phyloP scores from a whole-genome alignment of 208 protist genomes.

The Kentomonas sorsogonicus region DNA sequence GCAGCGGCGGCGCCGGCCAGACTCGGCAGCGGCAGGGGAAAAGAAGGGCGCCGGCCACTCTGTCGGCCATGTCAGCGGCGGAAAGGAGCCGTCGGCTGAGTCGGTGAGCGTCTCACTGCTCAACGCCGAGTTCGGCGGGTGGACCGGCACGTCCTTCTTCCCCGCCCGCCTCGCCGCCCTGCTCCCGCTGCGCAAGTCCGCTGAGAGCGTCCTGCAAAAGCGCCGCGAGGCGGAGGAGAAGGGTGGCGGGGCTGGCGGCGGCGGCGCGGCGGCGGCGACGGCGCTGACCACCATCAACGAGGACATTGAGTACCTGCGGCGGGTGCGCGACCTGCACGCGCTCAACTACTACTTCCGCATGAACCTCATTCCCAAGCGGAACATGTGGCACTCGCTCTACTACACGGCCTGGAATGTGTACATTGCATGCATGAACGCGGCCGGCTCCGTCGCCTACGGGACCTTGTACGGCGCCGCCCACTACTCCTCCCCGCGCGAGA shows the following conservation, averaged over 20 bases:
- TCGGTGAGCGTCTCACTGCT: too few relatives aligned
- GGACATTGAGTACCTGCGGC: slow-evolving; percentile 68
- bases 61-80: too few relatives aligned
- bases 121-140: too few relatives aligned
- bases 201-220: too few relatives aligned
- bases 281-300: slow-evolving; percentile 30
- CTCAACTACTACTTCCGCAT: slow-evolving; percentile 81
- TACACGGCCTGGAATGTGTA: slow-evolving; percentile 58
- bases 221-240: not conserved
- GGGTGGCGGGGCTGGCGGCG: not conserved
- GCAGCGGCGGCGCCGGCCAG: slow-evolving; percentile 50
- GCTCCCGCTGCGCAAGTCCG: too few relatives aligned
- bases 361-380: slow-evolving; percentile 67
- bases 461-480: slow-evolving; percentile 26
- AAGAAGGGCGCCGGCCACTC: too few relatives aligned
- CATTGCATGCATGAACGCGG: slow-evolving; percentile 51
- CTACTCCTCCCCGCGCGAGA: too few relatives aligned
- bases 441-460: slow-evolving; percentile 44
- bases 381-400: slow-evolving; percentile 56
- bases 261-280: slow-evolving; percentile 2
- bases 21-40: slow-evolving; percentile 26
- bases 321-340: slow-evolving; percentile 38
- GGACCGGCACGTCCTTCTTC: not conserved
- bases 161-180: too few relatives aligned
- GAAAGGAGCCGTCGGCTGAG: too few relatives aligned